Base-by-base conservation (phyloP, 1,139 yeast species). In the Hyphopichia pseudoburtonii region DNA sequence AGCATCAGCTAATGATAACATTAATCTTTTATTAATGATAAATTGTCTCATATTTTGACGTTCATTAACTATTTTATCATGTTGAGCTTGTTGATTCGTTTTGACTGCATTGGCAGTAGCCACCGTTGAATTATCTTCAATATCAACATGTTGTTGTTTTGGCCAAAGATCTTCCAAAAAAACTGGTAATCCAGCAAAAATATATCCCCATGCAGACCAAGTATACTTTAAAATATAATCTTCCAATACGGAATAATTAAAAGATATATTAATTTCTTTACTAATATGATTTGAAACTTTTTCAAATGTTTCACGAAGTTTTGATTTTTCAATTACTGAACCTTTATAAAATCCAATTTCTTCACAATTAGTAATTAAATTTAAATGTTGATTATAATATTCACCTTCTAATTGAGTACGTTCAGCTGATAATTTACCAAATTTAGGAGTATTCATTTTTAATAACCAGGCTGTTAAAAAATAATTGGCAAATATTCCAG, bases 311-410 rank as follows among this genome's bases (percentile, higher is more conserved):
- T 72, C 74, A 33, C 62, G 64, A 39, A 89, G 76, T 52, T 86
- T 86, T 5, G 67, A 54, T 54, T 85, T 83, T 61, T 90, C 97
- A 44, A 88, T 77, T n/a, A 73, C 68, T 0, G 94, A 83, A 22
- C 97, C 97, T 55, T 89, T 90, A 57, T 89, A 90, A 56, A 90
- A 90, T 0, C 96, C 95, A 52, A 90, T 88, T 58, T 90, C 97
- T 63, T 90, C 97, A 50, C 90, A 84, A 54, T 90, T 90, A 39
- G 86, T 83, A 56, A 88, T 88, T 55, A 90, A 72, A 54, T 87
- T 86, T 50, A 89, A 70, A 54, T 90, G 95, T 46, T 87, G 86
- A 50, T 86, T 89, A 56, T 90, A 86, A 57, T 87, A 90, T 42
- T 85, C 85, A 39, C 97, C 96, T 62, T 90, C 97, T 25, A 90